These are phyloP conservation scores for Pseudocercospora crystallina DNA, from an alignment of 2,329 filamentous ascomycete species.

Conservation along the genomic window DNA sequence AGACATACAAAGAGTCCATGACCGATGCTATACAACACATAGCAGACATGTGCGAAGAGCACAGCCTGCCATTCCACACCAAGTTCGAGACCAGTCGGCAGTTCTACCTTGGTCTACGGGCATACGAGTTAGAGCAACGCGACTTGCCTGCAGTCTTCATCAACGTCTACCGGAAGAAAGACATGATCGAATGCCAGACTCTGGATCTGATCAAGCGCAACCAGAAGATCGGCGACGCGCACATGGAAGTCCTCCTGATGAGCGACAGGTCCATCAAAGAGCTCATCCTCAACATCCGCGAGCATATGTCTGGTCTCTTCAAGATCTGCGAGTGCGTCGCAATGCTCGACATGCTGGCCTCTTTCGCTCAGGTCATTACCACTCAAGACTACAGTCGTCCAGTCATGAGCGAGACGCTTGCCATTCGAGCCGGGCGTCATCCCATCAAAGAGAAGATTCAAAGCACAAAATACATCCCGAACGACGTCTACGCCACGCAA, in stretches of 20 bases:
- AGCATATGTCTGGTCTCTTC: slow-evolving; percentile 72
- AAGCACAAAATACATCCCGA: slow-evolving; percentile 71
- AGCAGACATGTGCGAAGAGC: slow-evolving; percentile 59
- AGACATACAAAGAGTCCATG: slow-evolving; percentile 86
- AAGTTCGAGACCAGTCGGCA: slow-evolving; percentile 75
- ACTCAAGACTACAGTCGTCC: slow-evolving; percentile 68
- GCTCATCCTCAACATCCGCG: slow-evolving; percentile 70
- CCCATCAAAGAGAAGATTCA: slow-evolving; percentile 76
- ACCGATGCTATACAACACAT: slow-evolving; percentile 74
- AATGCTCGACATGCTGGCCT: slow-evolving; percentile 67
- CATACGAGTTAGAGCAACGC: slow-evolving; percentile 61
- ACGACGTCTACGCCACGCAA: slow-evolving; percentile 82
- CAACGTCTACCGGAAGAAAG: slow-evolving; percentile 71
- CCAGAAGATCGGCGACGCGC: slow-evolving; percentile 70
- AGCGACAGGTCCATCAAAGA: slow-evolving; percentile 72
- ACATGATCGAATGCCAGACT: slow-evolving; percentile 84
- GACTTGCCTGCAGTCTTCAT: slow-evolving; percentile 69
- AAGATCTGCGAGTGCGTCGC: slow-evolving; percentile 82
- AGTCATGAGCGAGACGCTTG: slow-evolving; percentile 66
- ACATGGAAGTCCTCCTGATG: slow-evolving; percentile 78
- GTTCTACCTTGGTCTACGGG: slow-evolving; percentile 72
- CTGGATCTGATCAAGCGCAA: slow-evolving; percentile 78
- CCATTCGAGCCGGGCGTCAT: slow-evolving; percentile 72
- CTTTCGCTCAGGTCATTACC: slow-evolving; percentile 73
- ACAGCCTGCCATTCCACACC: slow-evolving; percentile 63